A percentile compares a stretch with the other conserved stretches of the same genome.
Conservation (phyloP, 2,329 filamentous ascomycete species). For the Rhinocladiella similis region DNA sequence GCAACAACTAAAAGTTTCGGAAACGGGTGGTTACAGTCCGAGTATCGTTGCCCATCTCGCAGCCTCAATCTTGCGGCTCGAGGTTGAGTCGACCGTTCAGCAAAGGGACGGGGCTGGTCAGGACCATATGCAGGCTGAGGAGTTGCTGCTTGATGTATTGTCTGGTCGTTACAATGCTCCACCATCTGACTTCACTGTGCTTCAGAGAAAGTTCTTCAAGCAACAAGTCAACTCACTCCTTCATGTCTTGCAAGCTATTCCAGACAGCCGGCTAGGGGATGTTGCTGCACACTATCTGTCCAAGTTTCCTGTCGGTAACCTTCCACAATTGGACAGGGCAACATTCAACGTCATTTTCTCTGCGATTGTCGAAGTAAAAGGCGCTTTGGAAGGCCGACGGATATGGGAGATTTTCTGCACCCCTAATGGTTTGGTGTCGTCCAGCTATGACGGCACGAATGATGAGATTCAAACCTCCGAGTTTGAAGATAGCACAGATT, state of each 20-base stretch:
- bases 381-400: constrained; percentile 47
- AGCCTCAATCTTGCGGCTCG: constrained; percentile 31
- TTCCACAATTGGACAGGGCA: constrained; percentile 10
- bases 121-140: constrained; percentile 7
- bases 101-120: constrained; percentile 1
- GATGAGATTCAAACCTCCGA: background rate
- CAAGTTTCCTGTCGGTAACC: constrained; percentile 23
- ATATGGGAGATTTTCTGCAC: constrained; percentile 53
- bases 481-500: too few relatives aligned
- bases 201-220: constrained; percentile 19
- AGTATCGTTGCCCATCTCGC: constrained; percentile 38
- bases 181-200: constrained; percentile 15
- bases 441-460: background rate
- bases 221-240: constrained; percentile 26
- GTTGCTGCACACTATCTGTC: constrained; percentile 10
- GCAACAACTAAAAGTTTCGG: constrained; percentile 10
- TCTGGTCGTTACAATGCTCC: constrained; percentile 19
- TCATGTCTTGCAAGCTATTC: constrained; percentile 21
- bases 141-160: constrained; percentile 22
- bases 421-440: constrained; percentile 19
- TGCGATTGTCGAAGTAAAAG: constrained; percentile 53
- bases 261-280: constrained; percentile 8
- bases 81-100: constrained; percentile 5
- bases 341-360: constrained; percentile 41
- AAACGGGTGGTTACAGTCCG: constrained; percentile 31